phyloP scores from a whole-genome alignment of 2,329 filamentous ascomycete species.

The Oidium heveae region DNA sequence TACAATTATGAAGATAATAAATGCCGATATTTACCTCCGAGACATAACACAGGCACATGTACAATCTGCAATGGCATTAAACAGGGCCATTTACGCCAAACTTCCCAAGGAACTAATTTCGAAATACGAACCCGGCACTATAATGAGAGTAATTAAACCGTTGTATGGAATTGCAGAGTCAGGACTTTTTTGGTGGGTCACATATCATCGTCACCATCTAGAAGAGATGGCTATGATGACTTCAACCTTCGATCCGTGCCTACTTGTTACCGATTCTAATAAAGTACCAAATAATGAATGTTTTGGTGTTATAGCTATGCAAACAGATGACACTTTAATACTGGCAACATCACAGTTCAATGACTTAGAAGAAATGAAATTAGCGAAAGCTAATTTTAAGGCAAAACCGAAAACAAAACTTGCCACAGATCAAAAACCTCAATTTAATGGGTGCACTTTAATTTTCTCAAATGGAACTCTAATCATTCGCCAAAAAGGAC shows the following conservation, averaged over 20 bases:
- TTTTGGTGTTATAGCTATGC: no score
- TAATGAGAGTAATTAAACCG: not conserved
- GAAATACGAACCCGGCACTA: not conserved
- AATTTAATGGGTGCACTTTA: conserved; percentile 1
- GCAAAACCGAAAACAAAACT: not conserved
- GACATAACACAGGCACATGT: no score
- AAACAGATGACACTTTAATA: not conserved
- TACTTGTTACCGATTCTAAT: not conserved
- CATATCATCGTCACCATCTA: conserved; percentile 1
- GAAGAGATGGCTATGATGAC: not conserved
- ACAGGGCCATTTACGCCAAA: not conserved
- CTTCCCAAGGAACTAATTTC: not conserved
- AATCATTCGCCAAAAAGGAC: not conserved
- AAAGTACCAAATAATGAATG: not conserved
- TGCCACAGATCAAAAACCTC: not conserved
- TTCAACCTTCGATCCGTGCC: no score
- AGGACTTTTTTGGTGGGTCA: conserved; percentile 1
- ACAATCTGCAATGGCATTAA: no score
- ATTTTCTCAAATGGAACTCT: not conserved
- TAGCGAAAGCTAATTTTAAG: not conserved
- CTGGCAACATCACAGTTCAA: not conserved
- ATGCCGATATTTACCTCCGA: no score
- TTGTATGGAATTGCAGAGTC: conserved; percentile 1
- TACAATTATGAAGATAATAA: no score
- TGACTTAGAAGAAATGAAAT: not conserved